A percentile compares a stretch with the other conserved stretches of the same genome.
Conservation (phyloP, 495 filamentous ascomycete species). For the Penicillium silybi region DNA sequence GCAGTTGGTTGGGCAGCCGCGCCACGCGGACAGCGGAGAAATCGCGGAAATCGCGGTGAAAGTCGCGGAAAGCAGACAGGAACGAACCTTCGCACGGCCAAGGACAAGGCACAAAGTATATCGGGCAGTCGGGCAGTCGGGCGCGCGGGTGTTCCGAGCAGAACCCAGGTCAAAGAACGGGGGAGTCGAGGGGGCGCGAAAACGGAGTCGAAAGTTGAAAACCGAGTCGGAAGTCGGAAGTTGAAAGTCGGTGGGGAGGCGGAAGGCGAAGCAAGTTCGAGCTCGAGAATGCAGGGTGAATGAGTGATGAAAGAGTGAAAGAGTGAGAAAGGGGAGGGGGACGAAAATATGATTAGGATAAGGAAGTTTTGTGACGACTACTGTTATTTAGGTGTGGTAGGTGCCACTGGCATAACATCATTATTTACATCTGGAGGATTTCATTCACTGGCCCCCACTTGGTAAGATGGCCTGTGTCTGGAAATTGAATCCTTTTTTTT, state of each 20-base stretch:
- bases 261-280: neutral
- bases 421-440: conserved; percentile 14
- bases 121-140: neutral
- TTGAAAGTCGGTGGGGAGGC: neutral
- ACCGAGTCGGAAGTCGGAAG: neutral
- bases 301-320: too few species aligned
- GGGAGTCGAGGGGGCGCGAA: neutral
- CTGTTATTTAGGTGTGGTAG: conserved; percentile 29
- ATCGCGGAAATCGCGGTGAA: neutral
- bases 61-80: neutral
- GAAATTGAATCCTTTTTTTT: conserved; percentile 1
- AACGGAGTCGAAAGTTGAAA: neutral
- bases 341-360: conserved; percentile 6
- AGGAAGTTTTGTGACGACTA: neutral
- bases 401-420: conserved; percentile 27
- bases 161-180: neutral
- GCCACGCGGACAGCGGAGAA: neutral
- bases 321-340: conserved; percentile 9
- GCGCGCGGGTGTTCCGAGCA: neutral
- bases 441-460: neutral
- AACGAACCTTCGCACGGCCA: neutral
- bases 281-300: conserved; percentile 7
- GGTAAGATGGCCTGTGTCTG: neutral
- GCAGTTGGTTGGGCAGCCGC: neutral
- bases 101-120: neutral